Evolutionary conservation across 176 grass and related monocot genomes (phyloP).

Genomic region (Zoysia pacifica): DNA sequence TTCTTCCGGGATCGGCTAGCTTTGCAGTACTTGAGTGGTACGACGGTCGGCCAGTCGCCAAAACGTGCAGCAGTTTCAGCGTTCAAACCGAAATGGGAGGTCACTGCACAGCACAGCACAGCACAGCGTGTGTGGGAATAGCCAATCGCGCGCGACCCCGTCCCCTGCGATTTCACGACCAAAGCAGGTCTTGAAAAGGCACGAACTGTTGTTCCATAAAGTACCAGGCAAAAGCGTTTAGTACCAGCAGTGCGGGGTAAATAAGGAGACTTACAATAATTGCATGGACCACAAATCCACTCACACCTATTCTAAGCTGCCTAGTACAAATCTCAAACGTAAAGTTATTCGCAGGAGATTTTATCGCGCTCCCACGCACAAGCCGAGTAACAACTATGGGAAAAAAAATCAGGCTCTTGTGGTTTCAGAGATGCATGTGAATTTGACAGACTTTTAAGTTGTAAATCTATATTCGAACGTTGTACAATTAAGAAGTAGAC

Average conservation of each 20-base stretch:
- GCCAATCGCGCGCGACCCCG: background rate
- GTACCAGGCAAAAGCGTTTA: too few relatives aligned
- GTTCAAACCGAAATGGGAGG: too few relatives aligned
- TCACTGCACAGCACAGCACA: too few relatives aligned
- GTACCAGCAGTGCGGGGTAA: too few relatives aligned
- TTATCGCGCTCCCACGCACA: slow-evolving; percentile 22
- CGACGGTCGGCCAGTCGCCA: too few relatives aligned
- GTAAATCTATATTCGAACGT: background rate
- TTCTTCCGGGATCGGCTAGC: background rate
- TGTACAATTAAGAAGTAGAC: too few relatives aligned
- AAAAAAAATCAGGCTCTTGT: background rate
- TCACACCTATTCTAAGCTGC: slow-evolving; percentile 35
- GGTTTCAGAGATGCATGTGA: background rate
- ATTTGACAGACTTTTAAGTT: too few relatives aligned
- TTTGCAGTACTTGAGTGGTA: background rate
- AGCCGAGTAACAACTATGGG: slow-evolving; percentile 4
- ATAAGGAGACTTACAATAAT: too few relatives aligned
- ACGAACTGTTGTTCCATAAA: background rate
- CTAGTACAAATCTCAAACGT: slow-evolving; percentile 49
- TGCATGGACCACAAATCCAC: slow-evolving; percentile 50
- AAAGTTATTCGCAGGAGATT: background rate
- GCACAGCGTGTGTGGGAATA: background rate
- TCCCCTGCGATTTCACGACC: background rate
- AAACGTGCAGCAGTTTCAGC: too few relatives aligned
- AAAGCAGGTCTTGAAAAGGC: too few relatives aligned